These are phyloP conservation scores for Colletotrichum sp. DNA, from an alignment of 2,329 filamentous ascomycete species.

Conservation along the genomic window DNA sequence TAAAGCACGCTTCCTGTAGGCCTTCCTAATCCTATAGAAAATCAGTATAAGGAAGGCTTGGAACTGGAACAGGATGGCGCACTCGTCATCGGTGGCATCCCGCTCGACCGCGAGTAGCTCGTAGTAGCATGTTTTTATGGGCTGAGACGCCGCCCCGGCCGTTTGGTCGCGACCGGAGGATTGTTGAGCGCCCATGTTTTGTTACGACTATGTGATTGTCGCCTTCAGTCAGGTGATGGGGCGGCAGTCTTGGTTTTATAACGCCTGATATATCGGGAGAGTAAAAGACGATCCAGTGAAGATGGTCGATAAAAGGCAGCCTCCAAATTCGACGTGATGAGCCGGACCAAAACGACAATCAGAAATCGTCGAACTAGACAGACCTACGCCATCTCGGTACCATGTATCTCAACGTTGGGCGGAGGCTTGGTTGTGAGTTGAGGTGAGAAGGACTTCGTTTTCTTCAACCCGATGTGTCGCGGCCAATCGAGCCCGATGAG, in stretches of 20 bases:
- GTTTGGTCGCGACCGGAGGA: constrained; percentile 45
- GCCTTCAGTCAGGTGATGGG: not conserved
- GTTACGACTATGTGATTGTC: not conserved
- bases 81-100: constrained; percentile 83
- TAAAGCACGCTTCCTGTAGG: constrained; percentile 88
- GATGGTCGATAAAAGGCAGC: not conserved
- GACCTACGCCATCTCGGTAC: not conserved
- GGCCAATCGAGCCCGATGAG: not conserved
- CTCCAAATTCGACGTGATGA: not conserved
- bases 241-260: not conserved
- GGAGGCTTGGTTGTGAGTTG: not conserved
- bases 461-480: not conserved
- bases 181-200: constrained; percentile 58
- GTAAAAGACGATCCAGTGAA: not conserved
- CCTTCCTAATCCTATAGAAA: constrained; percentile 80
- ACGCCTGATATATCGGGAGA: not conserved
- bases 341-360: not conserved
- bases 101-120: constrained; percentile 78
- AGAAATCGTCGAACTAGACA: not conserved
- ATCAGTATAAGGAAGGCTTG: not conserved
- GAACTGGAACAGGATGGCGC: constrained; percentile 14
- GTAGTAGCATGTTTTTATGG: constrained; percentile 79
- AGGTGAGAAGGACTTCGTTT: not conserved
- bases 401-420: not conserved
- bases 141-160: constrained; percentile 25